Evolutionary conservation across 352 stramenopile species (phyloP), one percentile per base, ranked within the genome.

Genomic region (Phytophthora sojae): DNA sequence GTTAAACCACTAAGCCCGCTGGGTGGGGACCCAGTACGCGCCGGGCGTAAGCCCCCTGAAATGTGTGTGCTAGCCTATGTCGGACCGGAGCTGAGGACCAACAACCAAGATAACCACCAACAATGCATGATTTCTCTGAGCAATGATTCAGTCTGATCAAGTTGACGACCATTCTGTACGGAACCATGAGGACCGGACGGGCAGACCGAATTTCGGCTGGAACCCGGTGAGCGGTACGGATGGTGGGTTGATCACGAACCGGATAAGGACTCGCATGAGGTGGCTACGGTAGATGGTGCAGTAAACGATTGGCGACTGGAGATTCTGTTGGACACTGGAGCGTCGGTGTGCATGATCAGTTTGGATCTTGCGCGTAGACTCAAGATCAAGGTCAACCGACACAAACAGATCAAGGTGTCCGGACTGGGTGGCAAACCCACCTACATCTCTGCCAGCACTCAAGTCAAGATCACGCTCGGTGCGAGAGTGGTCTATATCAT

Each of bases 351-450:
- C 19, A 45, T 63, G 25, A 6, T 63, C 11, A 63, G 57, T 45
- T 30, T 63, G 5, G 26, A 63, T 26, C 32, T 63, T 42, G 59
- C 35, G 59, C 59, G 49, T 66, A 59, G n/a, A 25, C 32, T 66
- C 47, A 39, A 35, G 26, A 47, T 58, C 59, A 52, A 19, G 5
- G 0, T 66, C 30, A 29, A 12, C n/a, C 23, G 3, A 15, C 32
- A 54, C 11, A 58, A 58, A 12, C 50, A 53, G 15, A 57, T 58
- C 0, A 57, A 58, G 15, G 49, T 58, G 19, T 45, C 49, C 30
- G 32, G 59, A 4, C 35, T 66, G 3, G 47, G 49, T 26, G 47
- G 49, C 25, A 14, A 53, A 2, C 21, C 47, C 0, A 65, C 58
- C 5, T 64, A 64, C 17, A 64, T 57, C 30, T 26, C 15, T 3